These are phyloP conservation scores for Fagus sylvatica DNA, from an alignment of 306 rosid genomes.

Conservation along the genomic window DNA sequence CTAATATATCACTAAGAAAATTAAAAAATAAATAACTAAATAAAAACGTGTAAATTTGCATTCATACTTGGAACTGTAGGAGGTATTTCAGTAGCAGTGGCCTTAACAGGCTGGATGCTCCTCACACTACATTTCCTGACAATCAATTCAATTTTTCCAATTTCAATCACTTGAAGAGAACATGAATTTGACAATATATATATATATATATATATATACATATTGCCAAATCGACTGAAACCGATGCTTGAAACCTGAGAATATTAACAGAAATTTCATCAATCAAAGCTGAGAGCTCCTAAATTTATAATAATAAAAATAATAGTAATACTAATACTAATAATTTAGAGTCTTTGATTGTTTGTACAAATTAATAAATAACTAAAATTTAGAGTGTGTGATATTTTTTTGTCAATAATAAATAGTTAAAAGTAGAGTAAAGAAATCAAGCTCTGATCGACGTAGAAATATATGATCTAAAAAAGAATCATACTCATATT, in stretches of 20 bases:
- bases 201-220: background rate
- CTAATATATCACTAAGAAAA: background rate
- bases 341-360: background rate
- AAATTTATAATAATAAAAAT: background rate
- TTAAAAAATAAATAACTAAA: background rate
- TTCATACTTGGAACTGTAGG: slow-evolving; percentile 71
- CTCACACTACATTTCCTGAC: slow-evolving; percentile 47
- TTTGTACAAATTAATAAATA: too few species aligned
- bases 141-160: background rate
- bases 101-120: slow-evolving; percentile 64
- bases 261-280: slow-evolving; percentile 1
- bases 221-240: slow-evolving; percentile 37
- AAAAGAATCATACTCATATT: background rate
- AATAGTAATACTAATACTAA: background rate
- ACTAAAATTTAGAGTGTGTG: too few species aligned
- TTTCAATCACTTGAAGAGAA: slow-evolving; percentile 13
- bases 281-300: background rate
- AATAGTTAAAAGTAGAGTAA: background rate
- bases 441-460: background rate
- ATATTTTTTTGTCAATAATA: background rate
- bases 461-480: too few species aligned
- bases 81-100: slow-evolving; percentile 92
- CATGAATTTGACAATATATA: background rate
- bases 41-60: slow-evolving; percentile 21
- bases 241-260: slow-evolving; percentile 53